Conservation (phyloP, 371 early-diverging fungal genomes). For the Actinomortierella wolfii region DNA sequence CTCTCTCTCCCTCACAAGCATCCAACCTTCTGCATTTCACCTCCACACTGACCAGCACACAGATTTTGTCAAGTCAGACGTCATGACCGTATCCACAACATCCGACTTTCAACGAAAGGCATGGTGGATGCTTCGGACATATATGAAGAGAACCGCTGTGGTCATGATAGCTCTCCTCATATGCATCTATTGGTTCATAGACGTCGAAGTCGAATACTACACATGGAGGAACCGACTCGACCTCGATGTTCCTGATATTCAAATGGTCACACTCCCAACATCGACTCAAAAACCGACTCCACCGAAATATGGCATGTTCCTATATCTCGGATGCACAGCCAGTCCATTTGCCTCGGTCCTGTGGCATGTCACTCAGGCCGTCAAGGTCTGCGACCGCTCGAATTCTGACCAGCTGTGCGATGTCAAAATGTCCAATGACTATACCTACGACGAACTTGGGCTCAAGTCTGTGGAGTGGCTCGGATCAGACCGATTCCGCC, state of each 20-base stretch:
- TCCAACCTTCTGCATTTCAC: not conserved
- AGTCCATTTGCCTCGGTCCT: slow-evolving; percentile 6
- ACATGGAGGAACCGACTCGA: slow-evolving; percentile 6
- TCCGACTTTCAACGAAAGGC: not conserved
- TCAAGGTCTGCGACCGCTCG: slow-evolving; percentile 7
- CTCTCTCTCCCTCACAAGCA: not conserved
- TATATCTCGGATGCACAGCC: slow-evolving; percentile 9
- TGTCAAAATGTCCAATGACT: slow-evolving; percentile 1
- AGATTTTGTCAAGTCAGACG: not conserved
- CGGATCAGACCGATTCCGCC: not conserved
- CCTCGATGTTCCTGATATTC: not conserved
- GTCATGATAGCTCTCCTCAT: not conserved
- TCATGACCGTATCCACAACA: not conserved
- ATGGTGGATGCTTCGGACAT: not conserved
- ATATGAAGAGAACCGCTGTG: not conserved
- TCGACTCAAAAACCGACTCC: not conserved
- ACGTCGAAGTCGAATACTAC: slow-evolving; percentile 3
- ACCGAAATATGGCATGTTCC: slow-evolving; percentile 2
- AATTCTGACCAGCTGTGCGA: slow-evolving; percentile 5
- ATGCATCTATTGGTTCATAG: not conserved
- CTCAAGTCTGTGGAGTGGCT: slow-evolving; percentile 5
- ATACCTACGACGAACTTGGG: slow-evolving; percentile 4
- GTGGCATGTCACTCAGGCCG: slow-evolving; percentile 4
- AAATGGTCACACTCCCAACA: not conserved
- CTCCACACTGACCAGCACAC: not conserved